Evolutionary conservation across 208 protist genomes (phyloP), one percentile per base, ranked within the genome.

Genomic region (Acanthamoeba sp.): DNA sequence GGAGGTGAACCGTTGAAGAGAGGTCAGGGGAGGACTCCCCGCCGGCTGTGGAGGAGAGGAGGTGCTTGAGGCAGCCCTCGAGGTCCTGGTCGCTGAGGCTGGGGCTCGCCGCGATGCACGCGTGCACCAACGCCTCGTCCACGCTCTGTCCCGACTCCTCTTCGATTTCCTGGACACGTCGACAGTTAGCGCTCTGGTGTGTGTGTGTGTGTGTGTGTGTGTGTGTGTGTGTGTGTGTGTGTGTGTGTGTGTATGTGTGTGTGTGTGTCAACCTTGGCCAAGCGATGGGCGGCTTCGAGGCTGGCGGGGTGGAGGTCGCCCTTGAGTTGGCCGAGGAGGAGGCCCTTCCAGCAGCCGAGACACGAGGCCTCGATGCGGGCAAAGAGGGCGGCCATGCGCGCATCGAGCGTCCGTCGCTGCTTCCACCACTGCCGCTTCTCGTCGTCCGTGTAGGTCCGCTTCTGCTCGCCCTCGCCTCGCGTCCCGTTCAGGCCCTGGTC

Each of bases 391-490:
- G 22, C 84, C 84, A 91, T 91, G 55, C 84, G 84, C 20, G 40
- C 52, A 27, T 91, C 84, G 4, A 91, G 84, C 29, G 14, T 7
- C 34, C 84, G 84, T 14, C 84, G n/a, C 57, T 40, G 48, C 27
- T 69, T 62, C 84, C 84, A 91, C 84, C 84, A 91, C 20, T 38
- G 29, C 52, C 84, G 84, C 84, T 91, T 91, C 57, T 91, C 84
- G 40, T 91, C 84, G 40, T 91, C 84, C 12, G 84, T 45, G 50
- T 48, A 91, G 48, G 50, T 24, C 32, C 84, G 84, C 57, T 69
- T 69, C 40, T 91, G 24, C 78, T 52, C 45, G 42, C 22, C 40
- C 6, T 2, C 16, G 0, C 14, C 42, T 18, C 48, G 40, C 57
- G 84, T 66, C 22, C 38, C 84, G 29, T 91, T 69, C 38, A 62